Conservation (phyloP, 331 rosid genomes). For the Rosa hybrid region DNA sequence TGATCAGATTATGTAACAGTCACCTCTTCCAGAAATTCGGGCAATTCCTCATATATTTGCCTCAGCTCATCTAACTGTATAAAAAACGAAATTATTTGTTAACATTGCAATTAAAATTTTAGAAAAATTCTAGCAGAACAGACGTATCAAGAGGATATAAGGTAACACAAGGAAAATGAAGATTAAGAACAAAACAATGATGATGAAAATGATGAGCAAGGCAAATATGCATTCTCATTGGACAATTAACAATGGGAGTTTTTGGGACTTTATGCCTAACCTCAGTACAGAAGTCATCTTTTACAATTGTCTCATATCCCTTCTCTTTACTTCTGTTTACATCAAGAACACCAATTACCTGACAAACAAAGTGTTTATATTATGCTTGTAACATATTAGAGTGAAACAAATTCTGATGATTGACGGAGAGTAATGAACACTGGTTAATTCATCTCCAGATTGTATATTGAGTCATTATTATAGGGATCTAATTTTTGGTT, state of each 20-base stretch:
- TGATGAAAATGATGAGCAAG: not conserved
- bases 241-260: conserved; percentile 19
- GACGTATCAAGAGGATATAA: conserved; percentile 24
- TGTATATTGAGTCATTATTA: not conserved
- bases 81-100: conserved; percentile 18
- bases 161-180: not conserved
- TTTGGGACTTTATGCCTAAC: conserved; percentile 39
- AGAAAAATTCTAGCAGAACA: conserved; percentile 18
- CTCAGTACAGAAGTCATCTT: conserved; percentile 97
- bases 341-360: conserved; percentile 91
- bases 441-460: not conserved
- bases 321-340: conserved; percentile 82
- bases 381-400: conserved; percentile 22
- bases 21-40: conserved; percentile 89
- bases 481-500: not conserved
- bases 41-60: conserved; percentile 92
- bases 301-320: conserved; percentile 81
- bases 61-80: conserved; percentile 93
- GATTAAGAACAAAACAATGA: conserved; percentile 2
- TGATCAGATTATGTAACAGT: conserved; percentile 21
- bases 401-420: conserved; percentile 1
- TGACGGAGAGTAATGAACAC: not conserved
- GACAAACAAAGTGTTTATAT: conserved; percentile 22
- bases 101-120: conserved; percentile 17
- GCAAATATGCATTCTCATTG: not conserved